Base-by-base conservation (phyloP, 176 grass and related monocot genomes). In the Lolium multiflorum region DNA sequence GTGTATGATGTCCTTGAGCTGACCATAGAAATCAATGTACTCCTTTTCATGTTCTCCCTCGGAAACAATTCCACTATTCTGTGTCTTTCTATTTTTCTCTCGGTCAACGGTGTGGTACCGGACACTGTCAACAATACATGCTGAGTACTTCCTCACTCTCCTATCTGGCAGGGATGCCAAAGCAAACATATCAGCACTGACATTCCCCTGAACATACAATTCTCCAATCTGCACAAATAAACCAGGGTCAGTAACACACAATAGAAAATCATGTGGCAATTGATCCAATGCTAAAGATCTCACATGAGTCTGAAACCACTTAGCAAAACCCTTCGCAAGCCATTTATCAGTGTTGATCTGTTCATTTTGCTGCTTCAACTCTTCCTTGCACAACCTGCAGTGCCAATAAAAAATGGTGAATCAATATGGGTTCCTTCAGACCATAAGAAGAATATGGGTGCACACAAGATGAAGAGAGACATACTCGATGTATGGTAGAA, bases 221-320 rank as follows among this genome's bases (percentile, higher is more conserved):
- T 20, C 24, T 46, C 12, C 63, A 14, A 22, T n/a, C 20, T 49
- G 71, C 17, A 74, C 9, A 71, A 66, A 66, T 6, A 31, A 4
- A 66, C 0, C 13, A 35, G 6, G 26, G 13, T 66, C 4, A 66
- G 31, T 7, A 68, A 35, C 28, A 68, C 16, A 68, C 3, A 68
- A 13, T 38, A 37, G 4, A 18, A 68, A 17, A 8, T 38, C 3
- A 10, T 28, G 13, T 52, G 44, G 44, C 50, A 52, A 52, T 15
- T 58, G 56, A 58, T n/a, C 56, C 18, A 58, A 58, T 17, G 64
- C 12, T 38, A 68, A 16, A 49, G 8, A 74, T 51, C 44, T 74
- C 20, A 74, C 71, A 74, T 49, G 71, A 9, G 25, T 74, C 43
- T 24, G 5, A 25, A 74, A 74, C 71, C 71, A 74, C 21, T 20